Evolutionary conservation across 768 basidiomycete species (phyloP).

Genomic region (Pulveroboletus sp.): DNA sequence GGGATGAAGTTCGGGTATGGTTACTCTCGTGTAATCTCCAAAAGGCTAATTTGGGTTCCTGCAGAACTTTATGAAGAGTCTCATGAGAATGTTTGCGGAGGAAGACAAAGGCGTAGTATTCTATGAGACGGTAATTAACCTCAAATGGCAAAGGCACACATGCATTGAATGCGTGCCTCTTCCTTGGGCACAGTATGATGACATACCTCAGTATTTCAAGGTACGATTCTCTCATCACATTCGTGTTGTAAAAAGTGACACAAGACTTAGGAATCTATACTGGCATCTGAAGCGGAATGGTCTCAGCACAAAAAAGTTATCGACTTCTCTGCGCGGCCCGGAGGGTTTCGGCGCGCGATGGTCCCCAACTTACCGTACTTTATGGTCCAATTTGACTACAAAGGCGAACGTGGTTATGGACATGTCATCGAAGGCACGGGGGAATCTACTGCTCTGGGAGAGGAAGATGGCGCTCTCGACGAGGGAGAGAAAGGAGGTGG

Average conservation of each 20-base stretch:
- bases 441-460: constrained; percentile 56
- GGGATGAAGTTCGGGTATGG: constrained; percentile 92
- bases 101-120: constrained; percentile 93
- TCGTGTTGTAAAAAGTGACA: constrained; percentile 7
- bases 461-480: constrained; percentile 62
- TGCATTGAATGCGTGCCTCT: constrained; percentile 93
- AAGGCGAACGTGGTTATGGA: constrained; percentile 96
- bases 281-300: constrained; percentile 94
- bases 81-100: constrained; percentile 92
- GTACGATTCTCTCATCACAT: constrained; percentile 33
- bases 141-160: constrained; percentile 88
- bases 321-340: constrained; percentile 84
- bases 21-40: background rate
- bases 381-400: constrained; percentile 98
- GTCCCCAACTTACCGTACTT: constrained; percentile 98
- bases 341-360: constrained; percentile 92
- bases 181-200: constrained; percentile 82
- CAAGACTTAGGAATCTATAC: constrained; percentile 74
- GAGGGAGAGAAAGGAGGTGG: constrained; percentile 90
- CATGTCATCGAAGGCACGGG: constrained; percentile 94
- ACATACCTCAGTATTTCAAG: constrained; percentile 91
- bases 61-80: constrained; percentile 82
- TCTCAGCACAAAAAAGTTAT: constrained; percentile 97
- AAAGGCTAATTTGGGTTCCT: background rate
- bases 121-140: constrained; percentile 85